Evolutionary conservation across 192 early-diverging fungal species (phyloP).

Genomic region (Backusella tuberculispora): DNA sequence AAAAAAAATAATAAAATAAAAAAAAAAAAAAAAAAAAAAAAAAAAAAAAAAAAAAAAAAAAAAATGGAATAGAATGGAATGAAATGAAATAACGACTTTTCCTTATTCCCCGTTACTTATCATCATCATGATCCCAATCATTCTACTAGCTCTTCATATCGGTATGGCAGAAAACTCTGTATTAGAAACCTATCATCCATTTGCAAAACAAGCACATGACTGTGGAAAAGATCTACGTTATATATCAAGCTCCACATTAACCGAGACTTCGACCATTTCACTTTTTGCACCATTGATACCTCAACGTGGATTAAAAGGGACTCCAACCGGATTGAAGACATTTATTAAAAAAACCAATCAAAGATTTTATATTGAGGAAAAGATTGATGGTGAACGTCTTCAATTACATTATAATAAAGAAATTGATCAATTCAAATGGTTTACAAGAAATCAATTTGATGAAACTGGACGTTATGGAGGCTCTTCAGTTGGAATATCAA

Average conservation of each 20-base stretch:
- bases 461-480: conserved; percentile 74
- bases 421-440: conserved; percentile 46
- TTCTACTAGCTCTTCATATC: conserved; percentile 63
- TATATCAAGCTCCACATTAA: conserved; percentile 34
- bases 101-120: background rate
- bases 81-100: too few relatives aligned
- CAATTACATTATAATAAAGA: conserved; percentile 59
- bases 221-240: conserved; percentile 49
- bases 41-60: conserved; percentile 17
- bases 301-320: conserved; percentile 61
- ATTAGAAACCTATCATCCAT: conserved; percentile 66
- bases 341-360: conserved; percentile 15
- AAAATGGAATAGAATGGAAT: too few relatives aligned
- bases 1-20: background rate
- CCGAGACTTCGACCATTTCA: conserved; percentile 56
- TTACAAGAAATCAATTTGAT: conserved; percentile 71
- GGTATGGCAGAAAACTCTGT: conserved; percentile 75
- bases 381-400: conserved; percentile 80
- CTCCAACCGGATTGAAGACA: conserved; percentile 50
- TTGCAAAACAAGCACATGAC: conserved; percentile 70
- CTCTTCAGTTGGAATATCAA: conserved; percentile 36
- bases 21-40: conserved; percentile 5
- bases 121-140: background rate
- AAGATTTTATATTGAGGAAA: conserved; percentile 80
- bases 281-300: conserved; percentile 71